These are phyloP conservation scores for Fusarium haematococcum DNA, from an alignment of 2,329 filamentous ascomycete genomes.

Conservation along the genomic window DNA sequence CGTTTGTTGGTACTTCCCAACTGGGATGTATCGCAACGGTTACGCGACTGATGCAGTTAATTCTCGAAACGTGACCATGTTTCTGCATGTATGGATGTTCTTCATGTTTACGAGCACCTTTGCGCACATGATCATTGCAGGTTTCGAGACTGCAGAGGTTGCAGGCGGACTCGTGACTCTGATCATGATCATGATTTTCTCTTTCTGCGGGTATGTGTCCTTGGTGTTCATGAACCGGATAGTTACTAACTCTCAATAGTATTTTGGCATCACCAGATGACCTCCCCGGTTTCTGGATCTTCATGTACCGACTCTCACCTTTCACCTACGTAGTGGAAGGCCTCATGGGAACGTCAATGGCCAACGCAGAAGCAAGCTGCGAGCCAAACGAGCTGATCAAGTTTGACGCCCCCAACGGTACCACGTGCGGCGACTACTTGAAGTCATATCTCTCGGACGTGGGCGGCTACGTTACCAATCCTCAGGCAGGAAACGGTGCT, in stretches of 20 bases:
- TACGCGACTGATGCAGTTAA: slow-evolving; percentile 58
- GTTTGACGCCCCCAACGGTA: slow-evolving; percentile 67
- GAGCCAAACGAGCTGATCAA: slow-evolving; percentile 71
- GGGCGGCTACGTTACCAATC: slow-evolving; percentile 60
- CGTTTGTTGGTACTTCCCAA: slow-evolving; percentile 76
- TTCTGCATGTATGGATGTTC: slow-evolving; percentile 72
- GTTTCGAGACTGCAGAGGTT: slow-evolving; percentile 71
- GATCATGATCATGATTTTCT: slow-evolving; percentile 71
- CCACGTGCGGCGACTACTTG: slow-evolving; percentile 70
- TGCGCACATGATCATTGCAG: slow-evolving; percentile 72
- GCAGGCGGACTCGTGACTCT: slow-evolving; percentile 74
- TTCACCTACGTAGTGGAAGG: slow-evolving; percentile 80
- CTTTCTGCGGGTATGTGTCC: slow-evolving; percentile 72
- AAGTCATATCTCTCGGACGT: slow-evolving; percentile 54
- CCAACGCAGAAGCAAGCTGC: slow-evolving; percentile 70
- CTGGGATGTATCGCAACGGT: slow-evolving; percentile 71
- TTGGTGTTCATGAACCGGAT: accelerated
- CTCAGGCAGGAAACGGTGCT: slow-evolving; percentile 6
- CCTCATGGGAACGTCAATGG: slow-evolving; percentile 73
- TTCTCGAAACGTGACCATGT: slow-evolving; percentile 69
- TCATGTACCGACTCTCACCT: slow-evolving; percentile 80
- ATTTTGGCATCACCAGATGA: slow-evolving; percentile 70
- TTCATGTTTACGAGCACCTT: slow-evolving; percentile 76
- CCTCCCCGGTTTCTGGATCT: slow-evolving; percentile 82
- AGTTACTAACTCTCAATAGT: slow-evolving; percentile 48